Evolutionary conservation across 176 grass and related monocot genomes (phyloP), one percentile per base, ranked within the genome.

Genomic region (Oryza brachyantha): DNA sequence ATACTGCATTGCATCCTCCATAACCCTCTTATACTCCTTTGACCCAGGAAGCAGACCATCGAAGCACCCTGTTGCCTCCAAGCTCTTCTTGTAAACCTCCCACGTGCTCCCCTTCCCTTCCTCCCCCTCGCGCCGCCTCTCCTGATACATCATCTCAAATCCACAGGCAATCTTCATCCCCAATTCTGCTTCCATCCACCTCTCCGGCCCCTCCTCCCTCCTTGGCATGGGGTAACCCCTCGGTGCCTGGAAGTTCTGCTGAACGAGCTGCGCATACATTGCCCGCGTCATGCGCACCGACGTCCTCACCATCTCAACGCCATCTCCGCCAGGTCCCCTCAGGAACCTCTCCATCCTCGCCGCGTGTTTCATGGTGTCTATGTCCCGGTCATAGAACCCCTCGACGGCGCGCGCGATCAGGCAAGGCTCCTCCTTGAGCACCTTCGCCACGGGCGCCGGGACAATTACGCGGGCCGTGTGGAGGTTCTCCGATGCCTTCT

Each of bases 121-220:
- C 78, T 89, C 83, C 17, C 67, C 87, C 68, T 91, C 70, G 5
- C 59, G 69, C 27, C 29, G 54, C 68, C 92, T 99, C 70, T 91
- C 92, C 86, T 99, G 92, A 29, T 99, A 99, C 83, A 99, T 93
- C 96, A 95, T 99, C 84, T 99, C 96, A 64, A 99, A 91, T 40
- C 96, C 96, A 1, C 92, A 99, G 1, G 92, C 83, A 66, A 99
- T 95, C 67, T 99, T 99, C 92, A 99, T 81, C 3, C 96, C 96
- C 72, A 99, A 68, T 60, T 99, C 96, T 22, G 92, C 88, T 76
- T 99, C 96, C 8, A 68, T n/a, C 70, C 81, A 99, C 61, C 76
- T 90, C 21, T 84, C 74, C 0, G 71, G 83, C 21, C 87, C 85
- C 13, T 95, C 86, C 40, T 95, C 96, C 70, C 78, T 93, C 38